Evolutionary conservation across 441 rosid species (phyloP), one percentile per base, ranked within the genome.

Genomic region (Hypseocharis bilobata): DNA sequence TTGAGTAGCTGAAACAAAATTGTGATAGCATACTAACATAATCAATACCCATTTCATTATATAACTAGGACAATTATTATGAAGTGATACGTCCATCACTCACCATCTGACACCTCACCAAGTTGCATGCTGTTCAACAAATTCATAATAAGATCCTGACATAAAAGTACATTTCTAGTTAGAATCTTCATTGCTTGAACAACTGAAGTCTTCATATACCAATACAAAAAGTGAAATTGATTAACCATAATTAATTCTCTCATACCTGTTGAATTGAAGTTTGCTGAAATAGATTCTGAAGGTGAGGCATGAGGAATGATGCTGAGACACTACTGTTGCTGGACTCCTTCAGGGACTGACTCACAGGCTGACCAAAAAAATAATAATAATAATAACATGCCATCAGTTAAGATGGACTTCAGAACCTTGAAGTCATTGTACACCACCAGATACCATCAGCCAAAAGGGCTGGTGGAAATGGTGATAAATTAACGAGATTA

Each of bases 261-360:
- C 47, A 49, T 76, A 94, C 99, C 91, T 89, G 96, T 77, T 94
- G 99, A 74, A 83, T 30, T 49, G 96, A 72, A 72, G 81, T 91
- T 78, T 94, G 99, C 84, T 89, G 92, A 59, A 86, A 79, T 34
- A 94, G 81, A 83, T 85, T 84, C 82, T 91, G 98, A 77, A 91
- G 94, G 59, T 91, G 94, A 73, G 92, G 88, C 82, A 84, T 59
- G 66, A 94, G 69, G 56, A 71, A 70, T 54, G 86, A 73, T 57
- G 84, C 60, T 14, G 85, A 71, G 69, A 76, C 42, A 64, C 42
- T 70, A 66, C 76, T 69, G 75, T 70, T 78, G 70, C 77, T 76
- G 47, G 62, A 60, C 72, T 91, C 99, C 74, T 81, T 89, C 17
- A 83, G 71, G 13, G 85, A 52, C 60, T 77, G 93, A 80, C 30